Evolutionary conservation across 2,329 filamentous ascomycete species (phyloP).

Genomic region (Fusarium ramigenum): DNA sequence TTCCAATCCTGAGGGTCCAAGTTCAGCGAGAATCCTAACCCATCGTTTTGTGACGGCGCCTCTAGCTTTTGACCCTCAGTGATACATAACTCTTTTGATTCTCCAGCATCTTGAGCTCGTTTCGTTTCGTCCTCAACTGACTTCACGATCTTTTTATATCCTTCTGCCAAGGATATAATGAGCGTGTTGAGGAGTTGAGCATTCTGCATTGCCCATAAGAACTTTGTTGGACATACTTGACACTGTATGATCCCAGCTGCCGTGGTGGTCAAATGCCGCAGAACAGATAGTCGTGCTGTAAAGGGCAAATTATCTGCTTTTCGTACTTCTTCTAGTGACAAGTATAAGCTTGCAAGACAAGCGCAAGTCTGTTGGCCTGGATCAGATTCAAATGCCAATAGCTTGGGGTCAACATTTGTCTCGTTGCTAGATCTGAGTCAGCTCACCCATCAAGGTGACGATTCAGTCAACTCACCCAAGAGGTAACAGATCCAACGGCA

Average conservation of each 20-base stretch:
- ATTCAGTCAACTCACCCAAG: conserved; percentile 21
- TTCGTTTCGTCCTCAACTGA: conserved; percentile 35
- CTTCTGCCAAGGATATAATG: conserved; percentile 38
- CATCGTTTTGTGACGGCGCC: not conserved
- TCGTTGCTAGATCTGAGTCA: conserved; percentile 31
- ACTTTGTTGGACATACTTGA: conserved; percentile 35
- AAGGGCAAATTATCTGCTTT: conserved; percentile 32
- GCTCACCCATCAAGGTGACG: not conserved
- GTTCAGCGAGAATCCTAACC: conserved; percentile 12
- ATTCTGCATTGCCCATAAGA: conserved; percentile 43
- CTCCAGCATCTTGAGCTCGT: conserved; percentile 22
- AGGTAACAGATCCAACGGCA: not conserved
- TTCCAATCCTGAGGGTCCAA: conserved; percentile 34
- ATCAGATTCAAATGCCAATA: conserved; percentile 8
- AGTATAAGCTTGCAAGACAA: conserved; percentile 38
- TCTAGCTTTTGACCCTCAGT: conserved; percentile 6
- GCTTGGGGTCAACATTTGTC: conserved; percentile 24
- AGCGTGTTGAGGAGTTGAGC: conserved; percentile 40
- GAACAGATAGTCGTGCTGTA: conserved; percentile 20
- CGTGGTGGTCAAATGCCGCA: conserved; percentile 28
- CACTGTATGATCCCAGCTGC: conserved; percentile 33
- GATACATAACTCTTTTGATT: conserved; percentile 28
- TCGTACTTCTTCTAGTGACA: conserved; percentile 39
- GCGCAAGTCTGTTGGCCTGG: conserved; percentile 31
- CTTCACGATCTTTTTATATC: conserved; percentile 35